phyloP scores from a whole-genome alignment of 352 stramenopile species.

The Globisporangium apiculatum region DNA sequence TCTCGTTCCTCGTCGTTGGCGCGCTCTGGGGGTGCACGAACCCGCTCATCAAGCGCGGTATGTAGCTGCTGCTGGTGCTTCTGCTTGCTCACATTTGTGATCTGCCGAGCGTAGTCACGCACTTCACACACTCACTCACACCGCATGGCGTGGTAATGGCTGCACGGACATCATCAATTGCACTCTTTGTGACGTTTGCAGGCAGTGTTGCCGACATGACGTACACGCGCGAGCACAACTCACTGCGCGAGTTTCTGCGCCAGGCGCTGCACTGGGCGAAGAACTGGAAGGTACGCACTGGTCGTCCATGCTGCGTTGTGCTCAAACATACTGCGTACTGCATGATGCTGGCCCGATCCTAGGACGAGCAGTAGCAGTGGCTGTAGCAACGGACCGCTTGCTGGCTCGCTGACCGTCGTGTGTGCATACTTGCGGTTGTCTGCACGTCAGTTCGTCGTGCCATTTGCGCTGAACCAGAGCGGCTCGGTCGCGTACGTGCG shows the following conservation, averaged over 20 bases:
- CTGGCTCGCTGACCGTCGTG: background rate
- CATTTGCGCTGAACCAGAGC: conserved; percentile 79
- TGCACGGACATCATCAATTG: too few relatives aligned
- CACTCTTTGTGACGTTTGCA: conserved; percentile 10
- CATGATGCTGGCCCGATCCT: too few relatives aligned
- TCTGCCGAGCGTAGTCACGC: background rate
- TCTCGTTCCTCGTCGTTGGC: conserved; percentile 80
- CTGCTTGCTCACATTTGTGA: background rate
- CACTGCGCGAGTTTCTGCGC: conserved; percentile 30
- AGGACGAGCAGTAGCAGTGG: background rate
- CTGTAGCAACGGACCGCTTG: background rate
- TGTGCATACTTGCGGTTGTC: background rate
- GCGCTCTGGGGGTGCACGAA: conserved; percentile 85
- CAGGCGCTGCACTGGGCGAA: conserved; percentile 40
- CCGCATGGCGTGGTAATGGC: too few relatives aligned
- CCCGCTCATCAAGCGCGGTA: conserved; percentile 77
- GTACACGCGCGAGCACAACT: conserved; percentile 64
- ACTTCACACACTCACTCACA: background rate
- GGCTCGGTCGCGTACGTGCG: conserved; percentile 78
- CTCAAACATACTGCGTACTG: background rate
- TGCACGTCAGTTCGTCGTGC: conserved; percentile 58
- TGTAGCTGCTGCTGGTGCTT: background rate
- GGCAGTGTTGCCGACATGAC: conserved; percentile 39
- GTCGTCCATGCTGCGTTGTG: background rate
- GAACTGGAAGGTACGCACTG: conserved; percentile 63